Percentiles rank a stretch among this genome's conserved stretches.
These are phyloP conservation scores for Cardiospermum halicacabum DNA, from an alignment of 345 rosid genomes.

Conservation along the genomic window DNA sequence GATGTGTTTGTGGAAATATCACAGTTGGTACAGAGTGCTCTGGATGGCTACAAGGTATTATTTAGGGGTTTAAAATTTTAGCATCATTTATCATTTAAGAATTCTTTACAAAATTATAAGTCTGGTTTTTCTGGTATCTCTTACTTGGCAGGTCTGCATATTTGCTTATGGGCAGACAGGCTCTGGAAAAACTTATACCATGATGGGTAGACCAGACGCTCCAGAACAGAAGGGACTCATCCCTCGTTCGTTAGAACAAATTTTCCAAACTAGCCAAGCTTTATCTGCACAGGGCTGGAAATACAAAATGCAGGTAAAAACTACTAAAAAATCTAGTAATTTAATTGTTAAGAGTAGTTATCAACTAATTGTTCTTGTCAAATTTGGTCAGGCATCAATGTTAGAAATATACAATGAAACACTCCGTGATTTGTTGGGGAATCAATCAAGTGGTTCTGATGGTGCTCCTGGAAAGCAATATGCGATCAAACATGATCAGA, in stretches of 20 bases:
- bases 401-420: constrained; percentile 93
- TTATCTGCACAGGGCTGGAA: constrained; percentile 89
- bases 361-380: constrained; percentile 4
- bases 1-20: constrained; percentile 90
- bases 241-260: constrained; percentile 88
- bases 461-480: constrained; percentile 66
- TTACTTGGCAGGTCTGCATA: constrained; percentile 66
- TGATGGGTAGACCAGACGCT: constrained; percentile 91
- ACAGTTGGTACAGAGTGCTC: constrained; percentile 91
- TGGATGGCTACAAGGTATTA: constrained; percentile 90
- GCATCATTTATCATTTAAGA: too few species aligned
- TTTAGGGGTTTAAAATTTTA: constrained; percentile 1
- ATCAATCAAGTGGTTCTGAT: constrained; percentile 32
- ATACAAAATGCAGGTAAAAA: constrained; percentile 79
- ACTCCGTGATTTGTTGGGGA: constrained; percentile 69
- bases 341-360: background rate
- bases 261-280: constrained; percentile 69
- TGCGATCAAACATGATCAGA: constrained; percentile 74
- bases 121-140: background rate
- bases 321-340: background rate
- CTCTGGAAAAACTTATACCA: constrained; percentile 95
- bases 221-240: constrained; percentile 76
- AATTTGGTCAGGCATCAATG: constrained; percentile 71
- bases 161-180: constrained; percentile 99
- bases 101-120: too few species aligned